Evolutionary conservation across 1,284 basidiomycete species (phyloP), one percentile per base, ranked within the genome.

Genomic region (Albatrellus sp.): DNA sequence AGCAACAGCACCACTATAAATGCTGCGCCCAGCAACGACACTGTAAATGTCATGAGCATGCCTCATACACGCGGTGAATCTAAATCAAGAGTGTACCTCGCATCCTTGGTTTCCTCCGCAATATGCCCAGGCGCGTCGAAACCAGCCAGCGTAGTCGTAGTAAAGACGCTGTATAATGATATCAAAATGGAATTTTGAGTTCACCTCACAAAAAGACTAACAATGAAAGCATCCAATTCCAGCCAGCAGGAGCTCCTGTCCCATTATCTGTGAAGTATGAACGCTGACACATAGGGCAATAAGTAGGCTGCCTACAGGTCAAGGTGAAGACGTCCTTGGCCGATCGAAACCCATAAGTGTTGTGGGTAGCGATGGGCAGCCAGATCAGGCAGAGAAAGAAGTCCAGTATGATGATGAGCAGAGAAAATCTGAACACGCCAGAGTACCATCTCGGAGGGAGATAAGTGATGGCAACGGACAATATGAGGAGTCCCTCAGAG

Each of bases 101-200:
- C 88, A 56, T 90, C 82, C 60, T 86, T 87, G 0, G 89, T 90
- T 62, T 91, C 89, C 61, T 91, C 89, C 2, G 87, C 87, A 48
- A 91, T 81, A 51, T 91, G 89, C 0, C 89, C 89, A 13, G 86
- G 81, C 0, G 88, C 88, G 60, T 90, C 89, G 54, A 90, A 91
- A 2, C 89, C 89, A 11, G 83, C 89, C 64, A 91, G 65, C 0
- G 80, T 85, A 10, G 87, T 86, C 1, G 86, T 78, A 1, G 85
- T 84, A 59, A 87, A 90, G 13, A 91, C 65, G 68, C 85, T 88
- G 45, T 11, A 49, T 19, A 53, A 49, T 16, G 44, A 46, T 44
- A 14, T 35, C 30, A 12, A 16, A 10, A 12, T 16, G 7, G 31
- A 19, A 17, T 36, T 3, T 0, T 10, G 35, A 1, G 28, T 13